Base-by-base conservation (phyloP, 768 basidiomycete genomes). In the Strobilomyces echinocephalus region DNA sequence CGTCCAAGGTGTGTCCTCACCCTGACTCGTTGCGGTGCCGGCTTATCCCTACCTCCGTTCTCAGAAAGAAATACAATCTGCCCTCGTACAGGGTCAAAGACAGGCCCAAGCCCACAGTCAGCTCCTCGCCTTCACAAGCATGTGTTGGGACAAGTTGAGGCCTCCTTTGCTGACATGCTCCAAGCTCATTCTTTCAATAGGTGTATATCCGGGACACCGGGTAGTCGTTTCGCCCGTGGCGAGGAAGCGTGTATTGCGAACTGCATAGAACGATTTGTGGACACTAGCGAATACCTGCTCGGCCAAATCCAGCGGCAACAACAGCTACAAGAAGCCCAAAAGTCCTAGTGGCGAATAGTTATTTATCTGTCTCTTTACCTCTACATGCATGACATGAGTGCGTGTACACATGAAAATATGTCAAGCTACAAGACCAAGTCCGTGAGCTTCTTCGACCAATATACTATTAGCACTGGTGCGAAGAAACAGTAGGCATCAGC, bases 211-310 rank as follows among this genome's bases (percentile, higher is more conserved):
- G 80, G 89, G 43, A 82, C 82, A 16, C 87, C 90, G 12, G 86
- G 86, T 9, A 86, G 82, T 12, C 75, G 82, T 28, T 93, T 95
- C 70, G 87, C 89, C 20, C 76, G 85, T 46, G 73, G 80, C 38
- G 95, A 97, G 72, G 83, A 87, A 62, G 76, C 74, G 51, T 97
- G 95, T 68, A 78, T 97, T 46, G 74, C 79, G 49, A 94, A 95
- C 72, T 97, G 95, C 65, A 92, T 95, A 46, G 90, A 91, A 53
- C 78, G 94, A 53, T 97, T 97, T 74, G 74, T 97, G 61, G 95
- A 97, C 73, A 82, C 85, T 35, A 88, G 84, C 64, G 70, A 92
- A 39, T 89, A 82, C 73, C 79, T 97, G 76, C 85, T 97, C 53
- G 81, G 82, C 58, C 78, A 81, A 62, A 73, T 86, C 33, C 71